Base-by-base conservation (phyloP, 768 basidiomycete genomes). In the Hirschioporus abietinus region DNA sequence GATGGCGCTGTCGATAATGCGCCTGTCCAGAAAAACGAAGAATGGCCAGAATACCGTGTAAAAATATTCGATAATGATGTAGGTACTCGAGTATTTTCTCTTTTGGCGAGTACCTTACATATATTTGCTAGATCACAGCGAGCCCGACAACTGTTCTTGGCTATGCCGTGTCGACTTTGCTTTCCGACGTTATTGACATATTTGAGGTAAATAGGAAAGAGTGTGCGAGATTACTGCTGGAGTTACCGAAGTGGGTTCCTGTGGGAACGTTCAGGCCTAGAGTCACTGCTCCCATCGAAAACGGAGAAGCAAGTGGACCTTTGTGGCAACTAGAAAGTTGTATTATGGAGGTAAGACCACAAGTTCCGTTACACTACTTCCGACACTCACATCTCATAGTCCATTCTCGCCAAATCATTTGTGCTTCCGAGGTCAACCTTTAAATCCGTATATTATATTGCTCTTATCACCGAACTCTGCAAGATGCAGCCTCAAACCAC, bases 161-260 rank as follows among this genome's bases (percentile, higher is more conserved):
- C 3, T 96, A 95, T 76, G 81, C 89, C 27, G 83, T 97, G 6
- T 90, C 91, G 26, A 84, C 88, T 12, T 81, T 87, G 25, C 76
- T 97, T 10, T 77, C 86, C 7, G 95, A 98, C 73, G 84, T 89
- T 23, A 77, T 97, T 58, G 87, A 93, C 66, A 90, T 98, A 18
- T 99, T 93, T 72, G 96, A 99, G 75, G 86, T 97, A 63, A 99
- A 99, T 76, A 87, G 97, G 65, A 97, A 96, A 75, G 97, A 99
- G 72, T 92, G 90, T 70, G 96, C 97, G 0, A 83, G 92, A 2
- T 79, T 98, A 8, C 81, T 99, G 7, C 83, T 97, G 60, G 90
- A 94, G 74, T 89, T 91, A 65, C 91, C 93, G 1, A 90, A 88
- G 72, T 97, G 95, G 92, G 85, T 88, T 65, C 73, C 87, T 4